Percentiles rank a stretch among this genome's conserved stretches.
phyloP scores from a whole-genome alignment of 1,139 yeast species.

The Yamadazyma triangularis region DNA sequence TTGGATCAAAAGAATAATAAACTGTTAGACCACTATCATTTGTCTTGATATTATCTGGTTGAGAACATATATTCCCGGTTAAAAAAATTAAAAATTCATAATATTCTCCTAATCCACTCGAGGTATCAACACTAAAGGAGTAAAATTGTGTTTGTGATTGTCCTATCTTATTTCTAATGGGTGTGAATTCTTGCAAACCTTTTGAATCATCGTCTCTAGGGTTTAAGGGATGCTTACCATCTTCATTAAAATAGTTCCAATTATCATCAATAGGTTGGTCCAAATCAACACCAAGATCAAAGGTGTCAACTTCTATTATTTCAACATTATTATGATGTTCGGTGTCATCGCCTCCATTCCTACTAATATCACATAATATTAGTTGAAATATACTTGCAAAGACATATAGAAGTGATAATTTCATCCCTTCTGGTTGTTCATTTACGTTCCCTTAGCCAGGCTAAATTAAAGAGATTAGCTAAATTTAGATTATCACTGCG shows the following conservation, averaged over 20 bases:
- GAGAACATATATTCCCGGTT: conserved; percentile 55
- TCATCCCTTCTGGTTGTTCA: too few relatives aligned
- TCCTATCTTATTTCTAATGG: conserved; percentile 33
- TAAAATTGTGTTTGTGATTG: conserved; percentile 40
- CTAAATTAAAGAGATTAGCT: too few relatives aligned
- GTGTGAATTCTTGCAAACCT: conserved; percentile 42
- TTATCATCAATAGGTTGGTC: conserved; percentile 6
- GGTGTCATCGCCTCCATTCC: too few relatives aligned
- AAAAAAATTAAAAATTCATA: conserved; percentile 54
- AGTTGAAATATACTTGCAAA: too few relatives aligned
- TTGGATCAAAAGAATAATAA: conserved; percentile 46
- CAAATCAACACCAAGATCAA: conserved; percentile 1
- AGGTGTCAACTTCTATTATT: too few relatives aligned
- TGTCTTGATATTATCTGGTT: conserved; percentile 32
- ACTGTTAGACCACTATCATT: conserved; percentile 41
- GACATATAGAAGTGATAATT: too few relatives aligned
- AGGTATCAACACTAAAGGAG: conserved; percentile 42
- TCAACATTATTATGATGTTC: background rate
- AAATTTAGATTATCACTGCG: too few relatives aligned
- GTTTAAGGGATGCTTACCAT: background rate
- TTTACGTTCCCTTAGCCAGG: too few relatives aligned
- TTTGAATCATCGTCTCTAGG: conserved; percentile 11
- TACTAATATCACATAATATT: too few relatives aligned
- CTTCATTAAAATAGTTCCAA: conserved; percentile 2
- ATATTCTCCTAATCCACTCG: conserved; percentile 42